Evolutionary conservation across 1,284 basidiomycete genomes (phyloP), one percentile per base, ranked within the genome.

Genomic region (Athelia sp.): DNA sequence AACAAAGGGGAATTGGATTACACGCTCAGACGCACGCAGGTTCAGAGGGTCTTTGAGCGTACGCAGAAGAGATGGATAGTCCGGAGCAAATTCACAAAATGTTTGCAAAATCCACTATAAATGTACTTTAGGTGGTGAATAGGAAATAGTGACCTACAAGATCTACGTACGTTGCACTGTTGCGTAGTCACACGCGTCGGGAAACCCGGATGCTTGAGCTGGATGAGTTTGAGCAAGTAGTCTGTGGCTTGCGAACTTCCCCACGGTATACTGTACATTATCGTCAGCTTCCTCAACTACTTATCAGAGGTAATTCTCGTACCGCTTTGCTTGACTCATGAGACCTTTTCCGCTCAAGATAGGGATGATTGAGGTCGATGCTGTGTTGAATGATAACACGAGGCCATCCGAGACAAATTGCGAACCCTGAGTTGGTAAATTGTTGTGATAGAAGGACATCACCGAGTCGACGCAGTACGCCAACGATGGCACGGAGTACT

Each of bases 201-300:
- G 58, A 99, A 99, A 40, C 78, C 88, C 14, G 97, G 90, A 62
- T 99, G 98, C 65, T 99, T 99, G 50, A 99, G 79, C 64, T 98
- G 95, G 32, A 94, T 82, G 6, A 96, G 81, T 61, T 94, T 95
- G 50, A 97, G 79, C 45, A 99, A 76, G 58, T 97, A 89, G 45
- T 99, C 96, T 0, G 90, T 82, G 0, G 93, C 85, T 61, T 97
- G 94, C 0, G 84, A 80, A 9, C 91, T 85, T 29, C 97, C 96
- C 91, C 93, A 99, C 2, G 91, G 89, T 66, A 99, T 90, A 56
- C 94, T 94, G 21, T n/a, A 48, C 3, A 36, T n/a, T 29, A 18
- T 54, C 21, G 46, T 32, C 44, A 18, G 38, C 22, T 43, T 45
- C 31, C 45, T 22, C 38, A 21, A 23, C n/a, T n/a, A 40, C 36